phyloP scores from a whole-genome alignment of 2,329 filamentous ascomycete species.

The Phialemonium atrogriseum region DNA sequence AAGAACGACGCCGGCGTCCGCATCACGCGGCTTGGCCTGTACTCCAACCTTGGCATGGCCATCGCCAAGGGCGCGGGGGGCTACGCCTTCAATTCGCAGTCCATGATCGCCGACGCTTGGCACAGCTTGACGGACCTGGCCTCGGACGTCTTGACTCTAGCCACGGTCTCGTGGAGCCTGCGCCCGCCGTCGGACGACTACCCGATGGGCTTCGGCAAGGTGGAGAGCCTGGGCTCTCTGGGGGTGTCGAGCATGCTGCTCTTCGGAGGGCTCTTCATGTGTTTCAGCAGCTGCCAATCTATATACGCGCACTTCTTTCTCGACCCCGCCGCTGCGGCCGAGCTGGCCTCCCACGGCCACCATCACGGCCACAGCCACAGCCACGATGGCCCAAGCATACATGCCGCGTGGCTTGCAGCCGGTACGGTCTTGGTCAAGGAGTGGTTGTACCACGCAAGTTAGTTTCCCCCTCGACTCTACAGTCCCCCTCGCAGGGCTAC shows the following conservation, averaged over 20 bases:
- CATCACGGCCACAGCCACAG: constrained; percentile 51
- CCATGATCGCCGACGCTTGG: constrained; percentile 87
- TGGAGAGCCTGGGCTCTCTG: constrained; percentile 91
- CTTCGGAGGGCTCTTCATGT: constrained; percentile 86
- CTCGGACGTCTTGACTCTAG: constrained; percentile 87
- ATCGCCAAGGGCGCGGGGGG: constrained; percentile 87
- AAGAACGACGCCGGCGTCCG: constrained; percentile 89
- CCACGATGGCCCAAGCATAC: constrained; percentile 68
- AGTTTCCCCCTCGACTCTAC: constrained; percentile 28
- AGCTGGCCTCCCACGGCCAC: constrained; percentile 47
- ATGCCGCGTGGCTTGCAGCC: constrained; percentile 88
- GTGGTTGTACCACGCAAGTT: constrained; percentile 94
- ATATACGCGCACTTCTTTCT: constrained; percentile 67
- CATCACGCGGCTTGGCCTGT: constrained; percentile 82
- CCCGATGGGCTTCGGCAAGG: constrained; percentile 88
- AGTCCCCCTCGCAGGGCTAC: not conserved
- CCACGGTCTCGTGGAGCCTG: constrained; percentile 88
- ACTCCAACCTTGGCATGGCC: constrained; percentile 90
- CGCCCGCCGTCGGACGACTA: constrained; percentile 77
- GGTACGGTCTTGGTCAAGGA: constrained; percentile 91
- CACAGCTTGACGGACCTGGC: constrained; percentile 93
- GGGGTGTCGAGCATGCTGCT: constrained; percentile 90
- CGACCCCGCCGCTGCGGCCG: constrained; percentile 47
- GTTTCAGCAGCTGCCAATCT: constrained; percentile 62
- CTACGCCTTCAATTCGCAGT: constrained; percentile 90